These are phyloP conservation scores for Alternaria ethzedia DNA, from an alignment of 2,329 filamentous ascomycete species.

Conservation along the genomic window DNA sequence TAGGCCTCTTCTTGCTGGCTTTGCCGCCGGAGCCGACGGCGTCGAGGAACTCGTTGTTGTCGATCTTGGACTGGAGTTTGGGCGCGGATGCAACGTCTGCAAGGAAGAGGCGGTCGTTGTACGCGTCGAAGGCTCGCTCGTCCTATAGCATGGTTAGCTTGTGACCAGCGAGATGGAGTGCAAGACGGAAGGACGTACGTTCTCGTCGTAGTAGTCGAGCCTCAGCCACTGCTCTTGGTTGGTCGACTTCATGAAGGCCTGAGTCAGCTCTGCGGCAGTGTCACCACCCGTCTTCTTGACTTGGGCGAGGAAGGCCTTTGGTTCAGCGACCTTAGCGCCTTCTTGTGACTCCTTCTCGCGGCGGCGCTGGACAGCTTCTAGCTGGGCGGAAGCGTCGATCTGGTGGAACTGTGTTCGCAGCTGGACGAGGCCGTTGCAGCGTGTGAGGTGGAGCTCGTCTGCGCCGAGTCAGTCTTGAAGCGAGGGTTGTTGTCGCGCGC, in stretches of 20 bases:
- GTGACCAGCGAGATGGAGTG: conserved; percentile 5
- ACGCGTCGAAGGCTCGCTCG: conserved; percentile 75
- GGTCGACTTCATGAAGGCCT: conserved; percentile 76
- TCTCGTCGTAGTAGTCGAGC: conserved; percentile 82
- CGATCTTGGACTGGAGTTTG: conserved; percentile 61
- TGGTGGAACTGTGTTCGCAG: conserved; percentile 93
- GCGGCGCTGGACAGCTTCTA: conserved; percentile 61
- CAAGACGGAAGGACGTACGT: conserved; percentile 53
- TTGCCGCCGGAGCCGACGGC: conserved; percentile 62
- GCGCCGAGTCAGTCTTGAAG: conserved; percentile 12
- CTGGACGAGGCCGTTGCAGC: conserved; percentile 81
- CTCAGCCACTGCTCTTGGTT: conserved; percentile 83
- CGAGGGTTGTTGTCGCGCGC: conserved; percentile 16
- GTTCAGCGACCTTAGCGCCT: conserved; percentile 57
- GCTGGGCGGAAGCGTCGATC: conserved; percentile 81
- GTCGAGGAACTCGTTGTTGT: conserved; percentile 67
- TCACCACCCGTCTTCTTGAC: conserved; percentile 78
- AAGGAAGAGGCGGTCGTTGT: conserved; percentile 74
- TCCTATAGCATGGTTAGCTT: conserved; percentile 47
- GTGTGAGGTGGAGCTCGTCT: conserved; percentile 88
- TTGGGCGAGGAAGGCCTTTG: conserved; percentile 83
- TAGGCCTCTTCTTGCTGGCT: conserved; percentile 49
- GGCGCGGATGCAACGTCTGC: conserved; percentile 51
- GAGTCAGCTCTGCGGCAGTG: conserved; percentile 72
- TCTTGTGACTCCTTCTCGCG: conserved; percentile 55